Evolutionary conservation across 495 filamentous ascomycete species (phyloP).

Genomic region (Aspergillus cristatus): DNA sequence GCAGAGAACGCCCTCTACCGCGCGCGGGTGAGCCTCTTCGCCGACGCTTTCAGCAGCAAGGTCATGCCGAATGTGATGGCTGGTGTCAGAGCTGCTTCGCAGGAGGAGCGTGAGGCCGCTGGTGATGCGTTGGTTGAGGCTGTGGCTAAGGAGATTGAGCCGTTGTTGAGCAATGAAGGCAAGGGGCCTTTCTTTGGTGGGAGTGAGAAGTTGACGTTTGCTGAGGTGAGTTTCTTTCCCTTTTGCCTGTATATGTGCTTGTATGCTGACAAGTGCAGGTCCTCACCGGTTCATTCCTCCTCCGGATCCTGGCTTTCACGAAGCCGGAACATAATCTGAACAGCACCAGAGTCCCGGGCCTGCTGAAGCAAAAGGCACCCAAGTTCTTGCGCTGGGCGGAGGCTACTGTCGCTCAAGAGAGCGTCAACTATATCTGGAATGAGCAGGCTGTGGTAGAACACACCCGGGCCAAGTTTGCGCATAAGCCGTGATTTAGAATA

Average conservation of each 20-base stretch:
- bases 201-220: constrained; percentile 61
- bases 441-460: constrained; percentile 22
- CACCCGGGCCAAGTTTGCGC: constrained; percentile 16
- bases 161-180: constrained; percentile 39
- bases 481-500: constrained; percentile 12
- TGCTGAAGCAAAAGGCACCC: constrained; percentile 47
- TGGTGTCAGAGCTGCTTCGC: constrained; percentile 27
- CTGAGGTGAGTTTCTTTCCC: constrained; percentile 49
- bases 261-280: constrained; percentile 32
- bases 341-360: constrained; percentile 35
- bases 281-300: constrained; percentile 56
- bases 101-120: constrained; percentile 28
- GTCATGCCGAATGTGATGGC: constrained; percentile 37
- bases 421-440: constrained; percentile 58
- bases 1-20: constrained; percentile 43
- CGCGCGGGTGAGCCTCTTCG: constrained; percentile 67
- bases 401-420: constrained; percentile 52
- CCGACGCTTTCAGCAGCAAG: constrained; percentile 64
- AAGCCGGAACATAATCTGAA: constrained; percentile 43
- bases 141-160: constrained; percentile 67
- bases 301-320: constrained; percentile 45
- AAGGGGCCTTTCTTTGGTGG: constrained; percentile 78
- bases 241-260: neutral
- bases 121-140: constrained; percentile 34
- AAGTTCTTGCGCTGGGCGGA: constrained; percentile 60